These are phyloP conservation scores for Penicillium palitans DNA, from an alignment of 2,329 filamentous ascomycete species.

Conservation along the genomic window DNA sequence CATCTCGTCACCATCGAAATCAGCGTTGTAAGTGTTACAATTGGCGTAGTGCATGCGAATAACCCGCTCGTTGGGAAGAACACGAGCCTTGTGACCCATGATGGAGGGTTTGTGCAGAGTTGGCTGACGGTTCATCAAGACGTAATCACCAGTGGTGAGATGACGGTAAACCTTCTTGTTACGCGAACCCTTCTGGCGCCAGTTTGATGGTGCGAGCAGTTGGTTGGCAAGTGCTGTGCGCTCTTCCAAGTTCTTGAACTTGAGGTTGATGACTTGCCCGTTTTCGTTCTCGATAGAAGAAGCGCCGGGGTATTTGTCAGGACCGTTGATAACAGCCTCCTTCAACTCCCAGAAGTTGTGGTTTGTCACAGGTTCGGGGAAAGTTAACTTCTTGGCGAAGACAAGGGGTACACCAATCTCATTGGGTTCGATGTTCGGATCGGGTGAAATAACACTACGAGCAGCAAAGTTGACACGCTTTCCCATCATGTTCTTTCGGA, in stretches of 20 bases:
- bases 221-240: constrained; percentile 88
- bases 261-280: constrained; percentile 83
- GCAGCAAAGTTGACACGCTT: constrained; percentile 99
- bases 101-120: constrained; percentile 98
- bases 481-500: constrained; percentile 99
- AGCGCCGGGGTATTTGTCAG: constrained; percentile 91
- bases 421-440: constrained; percentile 98
- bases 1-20: constrained; percentile 99
- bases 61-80: constrained; percentile 91
- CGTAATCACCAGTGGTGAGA: constrained; percentile 93
- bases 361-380: constrained; percentile 94
- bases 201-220: constrained; percentile 79
- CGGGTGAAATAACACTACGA: constrained; percentile 94
- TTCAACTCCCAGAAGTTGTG: constrained; percentile 97
- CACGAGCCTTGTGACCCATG: constrained; percentile 93
- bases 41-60: constrained; percentile 99
- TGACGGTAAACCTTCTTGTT: constrained; percentile 98
- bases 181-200: constrained; percentile 69
- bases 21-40: constrained; percentile 98
- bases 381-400: constrained; percentile 93
- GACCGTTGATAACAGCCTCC: constrained; percentile 91
- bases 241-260: constrained; percentile 84
- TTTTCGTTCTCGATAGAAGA: constrained; percentile 94
- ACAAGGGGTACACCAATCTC: constrained; percentile 98
- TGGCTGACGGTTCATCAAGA: constrained; percentile 97